Conservation (phyloP, 768 basidiomycete species). For the Kockovaella imperatae region DNA sequence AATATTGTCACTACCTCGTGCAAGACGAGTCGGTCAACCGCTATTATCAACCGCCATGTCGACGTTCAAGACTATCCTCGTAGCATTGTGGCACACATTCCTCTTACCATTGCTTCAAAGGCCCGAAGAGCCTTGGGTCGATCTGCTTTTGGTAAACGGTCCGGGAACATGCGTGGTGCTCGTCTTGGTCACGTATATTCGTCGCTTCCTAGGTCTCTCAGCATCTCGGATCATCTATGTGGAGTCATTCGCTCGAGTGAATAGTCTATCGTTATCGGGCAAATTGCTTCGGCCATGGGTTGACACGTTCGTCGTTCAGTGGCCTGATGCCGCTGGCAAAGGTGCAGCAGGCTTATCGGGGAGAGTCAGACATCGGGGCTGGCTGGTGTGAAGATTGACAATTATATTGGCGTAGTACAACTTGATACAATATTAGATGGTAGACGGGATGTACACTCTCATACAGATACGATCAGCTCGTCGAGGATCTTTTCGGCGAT, state of each 20-base stretch:
- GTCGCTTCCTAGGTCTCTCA: constrained; percentile 68
- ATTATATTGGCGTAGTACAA: background rate
- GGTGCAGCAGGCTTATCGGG: background rate
- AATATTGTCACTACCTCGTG: constrained; percentile 62
- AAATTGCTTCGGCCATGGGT: constrained; percentile 72
- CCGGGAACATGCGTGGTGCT: constrained; percentile 87
- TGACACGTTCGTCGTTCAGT: constrained; percentile 88
- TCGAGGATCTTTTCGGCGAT: background rate
- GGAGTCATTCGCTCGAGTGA: constrained; percentile 87
- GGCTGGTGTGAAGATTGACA: constrained; percentile 2
- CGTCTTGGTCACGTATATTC: constrained; percentile 61
- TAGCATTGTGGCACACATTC: constrained; percentile 58
- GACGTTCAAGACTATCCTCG: constrained; percentile 55
- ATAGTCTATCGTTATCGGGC: constrained; percentile 71
- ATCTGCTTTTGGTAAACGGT: constrained; percentile 81
- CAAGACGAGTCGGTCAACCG: constrained; percentile 76
- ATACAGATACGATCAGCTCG: background rate
- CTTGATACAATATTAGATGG: background rate
- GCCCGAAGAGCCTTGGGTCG: constrained; percentile 47
- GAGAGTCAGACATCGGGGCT: background rate
- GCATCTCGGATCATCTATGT: constrained; percentile 74
- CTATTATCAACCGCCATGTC: constrained; percentile 63
- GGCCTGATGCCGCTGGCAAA: constrained; percentile 53
- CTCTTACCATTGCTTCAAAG: constrained; percentile 49
- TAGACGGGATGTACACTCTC: background rate